These are phyloP conservation scores for Daedalea quercina DNA, from an alignment of 768 basidiomycete species.

Conservation along the genomic window DNA sequence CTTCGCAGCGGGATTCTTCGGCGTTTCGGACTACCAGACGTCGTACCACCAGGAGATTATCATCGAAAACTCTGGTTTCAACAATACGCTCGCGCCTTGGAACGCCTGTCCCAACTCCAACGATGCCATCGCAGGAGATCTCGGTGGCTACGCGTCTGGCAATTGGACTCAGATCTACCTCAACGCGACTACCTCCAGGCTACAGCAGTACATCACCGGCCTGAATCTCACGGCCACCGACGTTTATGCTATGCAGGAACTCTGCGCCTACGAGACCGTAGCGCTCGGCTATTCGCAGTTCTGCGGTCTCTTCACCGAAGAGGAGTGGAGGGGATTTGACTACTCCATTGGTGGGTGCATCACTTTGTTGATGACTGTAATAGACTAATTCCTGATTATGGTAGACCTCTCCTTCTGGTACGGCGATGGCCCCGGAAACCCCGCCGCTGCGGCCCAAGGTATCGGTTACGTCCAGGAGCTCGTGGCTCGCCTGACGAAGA, in stretches of 20 bases:
- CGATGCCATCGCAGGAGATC: slow-evolving; percentile 13
- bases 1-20: slow-evolving; percentile 45
- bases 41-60: slow-evolving; percentile 43
- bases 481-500: slow-evolving; percentile 35
- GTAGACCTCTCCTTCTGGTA: slow-evolving; percentile 28
- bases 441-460: slow-evolving; percentile 31
- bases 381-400: background rate
- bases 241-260: slow-evolving; percentile 30
- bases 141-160: slow-evolving; percentile 16
- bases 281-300: slow-evolving; percentile 42
- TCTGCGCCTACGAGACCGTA: slow-evolving; percentile 42
- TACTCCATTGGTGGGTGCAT: slow-evolving; percentile 31
- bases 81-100: slow-evolving; percentile 43
- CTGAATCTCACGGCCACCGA: slow-evolving; percentile 24
- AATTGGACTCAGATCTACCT: slow-evolving; percentile 38
- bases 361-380: too few species aligned
- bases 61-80: slow-evolving; percentile 37
- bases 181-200: slow-evolving; percentile 26
- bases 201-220: slow-evolving; percentile 28
- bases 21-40: slow-evolving; percentile 31
- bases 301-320: slow-evolving; percentile 43
- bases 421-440: slow-evolving; percentile 35
- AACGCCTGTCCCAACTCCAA: slow-evolving; percentile 26
- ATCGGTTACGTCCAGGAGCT: slow-evolving; percentile 38
- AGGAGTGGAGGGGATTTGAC: slow-evolving; percentile 46